These are phyloP conservation scores for Candida jianshihensis DNA, from an alignment of 805 yeast genomes.

Conservation along the genomic window DNA sequence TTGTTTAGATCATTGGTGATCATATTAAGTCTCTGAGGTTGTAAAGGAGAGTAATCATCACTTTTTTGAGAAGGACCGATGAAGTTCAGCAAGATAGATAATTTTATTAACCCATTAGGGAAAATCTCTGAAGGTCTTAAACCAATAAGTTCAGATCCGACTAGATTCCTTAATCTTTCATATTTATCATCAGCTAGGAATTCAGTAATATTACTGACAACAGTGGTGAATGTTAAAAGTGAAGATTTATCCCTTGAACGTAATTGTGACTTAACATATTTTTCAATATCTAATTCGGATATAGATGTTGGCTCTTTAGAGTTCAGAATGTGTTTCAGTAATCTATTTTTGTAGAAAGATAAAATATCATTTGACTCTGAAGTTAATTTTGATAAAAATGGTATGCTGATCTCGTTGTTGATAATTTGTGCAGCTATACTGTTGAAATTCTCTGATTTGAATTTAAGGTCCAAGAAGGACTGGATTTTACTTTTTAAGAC, in stretches of 20 bases:
- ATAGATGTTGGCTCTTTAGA: conserved; percentile 23
- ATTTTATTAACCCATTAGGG: conserved; percentile 35
- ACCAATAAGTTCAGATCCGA: conserved; percentile 63
- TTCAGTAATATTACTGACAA: conserved; percentile 29
- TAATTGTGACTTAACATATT: conserved; percentile 27
- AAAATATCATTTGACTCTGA: conserved; percentile 2
- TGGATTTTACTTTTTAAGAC: neutral
- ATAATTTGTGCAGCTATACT: conserved; percentile 12
- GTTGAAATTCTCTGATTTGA: conserved; percentile 17
- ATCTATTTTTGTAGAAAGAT: conserved; percentile 29
- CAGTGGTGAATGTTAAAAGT: conserved; percentile 22
- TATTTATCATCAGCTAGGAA: conserved; percentile 30
- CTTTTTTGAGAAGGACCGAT: conserved; percentile 25
- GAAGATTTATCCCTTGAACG: conserved; percentile 27
- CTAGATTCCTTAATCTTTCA: conserved; percentile 48
- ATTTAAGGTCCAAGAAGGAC: conserved; percentile 1
- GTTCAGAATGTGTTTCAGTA: conserved; percentile 26
- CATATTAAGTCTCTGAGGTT: conserved; percentile 61
- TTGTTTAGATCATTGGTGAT: conserved; percentile 41
- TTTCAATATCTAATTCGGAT: conserved; percentile 22
- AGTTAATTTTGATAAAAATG: conserved; percentile 2
- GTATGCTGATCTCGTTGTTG: conserved; percentile 12
- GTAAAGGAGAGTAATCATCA: conserved; percentile 35
- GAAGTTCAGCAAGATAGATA: conserved; percentile 41
- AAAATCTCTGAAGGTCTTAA: conserved; percentile 36